Evolutionary conservation across 257 asterid species (phyloP), one percentile per base, ranked within the genome.

Genomic region (Salvia rosmarinus): DNA sequence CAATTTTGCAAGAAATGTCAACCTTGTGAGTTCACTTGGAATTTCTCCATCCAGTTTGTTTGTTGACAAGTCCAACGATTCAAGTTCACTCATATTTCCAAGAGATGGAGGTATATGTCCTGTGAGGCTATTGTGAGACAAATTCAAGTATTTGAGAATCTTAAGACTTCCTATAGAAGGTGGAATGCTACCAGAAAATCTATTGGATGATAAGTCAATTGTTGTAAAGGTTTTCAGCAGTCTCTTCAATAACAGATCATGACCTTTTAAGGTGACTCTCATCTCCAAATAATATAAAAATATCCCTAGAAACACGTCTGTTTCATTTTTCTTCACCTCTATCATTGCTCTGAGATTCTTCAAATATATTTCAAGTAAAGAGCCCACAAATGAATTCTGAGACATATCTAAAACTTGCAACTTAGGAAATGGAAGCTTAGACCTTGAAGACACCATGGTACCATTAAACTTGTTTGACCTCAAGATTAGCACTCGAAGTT

Each of bases 161-260:
- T 23, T 10, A 3, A 78, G 57, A 3, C 39, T 40, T 20, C 82
- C 76, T 4, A 73, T 4, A 14, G 73, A 49, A 32, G 3, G 35
- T 21, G 78, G 75, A 19, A 77, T 77, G 6, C 1, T 47, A 9
- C 75, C 72, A 2, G 46, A 6, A 17, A 77, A 77, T 17, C 42
- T 43, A 70, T 77, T 77, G 13, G 30, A 43, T 6, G 81, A 77
- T 2, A 77, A 13, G 25, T 77, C 78, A 13, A 66, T 66, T 2
- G 39, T 14, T 21, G 74, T 64, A n/a, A 64, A 71, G 19, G 58
- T 14, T 25, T 0, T 9, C 21, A 25, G 25, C 13, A 75, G 21
- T 56, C 21, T 60, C 13, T 0, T 0, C 37, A 47, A 7, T 4
- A 6, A 0, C 3, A 2, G 40, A 40, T 58, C 70, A 5, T 0